Base-by-base conservation (phyloP, 164 flowering plant genomes). In the Macadamia integrifolia region DNA sequence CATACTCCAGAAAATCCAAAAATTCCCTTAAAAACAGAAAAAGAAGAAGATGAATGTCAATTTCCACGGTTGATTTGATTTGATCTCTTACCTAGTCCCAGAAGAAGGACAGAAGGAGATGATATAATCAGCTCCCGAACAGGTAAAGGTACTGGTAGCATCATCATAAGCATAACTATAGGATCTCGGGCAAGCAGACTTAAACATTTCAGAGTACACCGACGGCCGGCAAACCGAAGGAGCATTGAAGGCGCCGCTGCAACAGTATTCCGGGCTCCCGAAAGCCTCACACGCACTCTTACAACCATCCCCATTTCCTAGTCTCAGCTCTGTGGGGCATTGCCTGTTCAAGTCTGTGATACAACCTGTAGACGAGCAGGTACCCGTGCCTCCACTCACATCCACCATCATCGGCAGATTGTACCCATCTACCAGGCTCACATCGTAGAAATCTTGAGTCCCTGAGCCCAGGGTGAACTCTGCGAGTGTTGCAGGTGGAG, bases 221-320 rank as follows among this genome's bases (percentile, higher is more conserved):
- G 93, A 84, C 66, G 91, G 88, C 77, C 76, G 73, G 62, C 94
- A 88, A 0, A 80, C 78, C 57, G 56, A 69, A 0, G 94, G 90
- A 1, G 84, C 63, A 6, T 76, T 76, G 58, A 65, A 88, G 70
- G 78, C 83, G 62, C 93, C 93, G 48, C 80, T 88, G 73, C 93
- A 88, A 44, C 93, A 92, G 67, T 85, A 88, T 78, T 90, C 90
- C 23, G 92, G 85, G n/a, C 66, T 80, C 60, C 83, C 86, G 67
- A 90, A 90, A 31, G 96, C 95, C 74, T 76, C 84, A 48, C 98
- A 92, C 52, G 98, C 98, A 79, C 98, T 92, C 80, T 76, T 86
- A 72, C 98, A 92, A 28, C 90, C 98, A 58, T 62, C 80, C 0
- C 89, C 96, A 0, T 72, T 76, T 0, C 81, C 85, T 3, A 66